Conservation (phyloP, 768 basidiomycete species). For the Tylopilus sp. region DNA sequence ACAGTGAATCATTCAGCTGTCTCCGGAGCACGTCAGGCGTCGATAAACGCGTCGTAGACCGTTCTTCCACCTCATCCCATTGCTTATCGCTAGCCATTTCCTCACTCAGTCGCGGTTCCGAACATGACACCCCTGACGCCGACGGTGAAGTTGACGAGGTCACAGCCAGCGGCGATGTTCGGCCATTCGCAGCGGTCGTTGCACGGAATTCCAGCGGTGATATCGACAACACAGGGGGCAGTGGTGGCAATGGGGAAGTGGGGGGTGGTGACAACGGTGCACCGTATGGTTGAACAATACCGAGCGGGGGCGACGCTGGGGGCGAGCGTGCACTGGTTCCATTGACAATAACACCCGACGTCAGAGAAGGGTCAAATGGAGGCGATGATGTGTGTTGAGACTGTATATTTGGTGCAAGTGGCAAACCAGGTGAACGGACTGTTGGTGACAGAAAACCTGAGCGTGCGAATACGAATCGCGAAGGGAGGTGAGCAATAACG, state of each 20-base stretch:
- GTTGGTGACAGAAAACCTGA: conserved; percentile 19
- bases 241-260: conserved; percentile 19
- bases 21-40: conserved; percentile 26
- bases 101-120: background rate
- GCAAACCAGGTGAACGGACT: conserved; percentile 21
- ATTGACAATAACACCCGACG: background rate
- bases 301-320: conserved; percentile 1
- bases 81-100: background rate
- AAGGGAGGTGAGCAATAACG: conserved; percentile 5
- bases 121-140: background rate
- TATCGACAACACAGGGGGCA: conserved; percentile 9
- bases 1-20: conserved; percentile 10
- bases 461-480: background rate
- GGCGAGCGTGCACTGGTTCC: conserved; percentile 5
- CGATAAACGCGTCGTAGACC: conserved; percentile 20
- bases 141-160: conserved; percentile 11
- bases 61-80: conserved; percentile 15
- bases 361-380: background rate
- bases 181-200: conserved; percentile 13
- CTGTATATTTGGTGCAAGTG: background rate
- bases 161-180: conserved; percentile 15
- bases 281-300: background rate
- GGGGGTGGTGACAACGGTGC: conserved; percentile 25
- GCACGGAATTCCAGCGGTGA: conserved; percentile 17
- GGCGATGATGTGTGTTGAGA: no score